Conservation (phyloP, 2,329 filamentous ascomycete species). For the Lachnellula subtilissima region DNA sequence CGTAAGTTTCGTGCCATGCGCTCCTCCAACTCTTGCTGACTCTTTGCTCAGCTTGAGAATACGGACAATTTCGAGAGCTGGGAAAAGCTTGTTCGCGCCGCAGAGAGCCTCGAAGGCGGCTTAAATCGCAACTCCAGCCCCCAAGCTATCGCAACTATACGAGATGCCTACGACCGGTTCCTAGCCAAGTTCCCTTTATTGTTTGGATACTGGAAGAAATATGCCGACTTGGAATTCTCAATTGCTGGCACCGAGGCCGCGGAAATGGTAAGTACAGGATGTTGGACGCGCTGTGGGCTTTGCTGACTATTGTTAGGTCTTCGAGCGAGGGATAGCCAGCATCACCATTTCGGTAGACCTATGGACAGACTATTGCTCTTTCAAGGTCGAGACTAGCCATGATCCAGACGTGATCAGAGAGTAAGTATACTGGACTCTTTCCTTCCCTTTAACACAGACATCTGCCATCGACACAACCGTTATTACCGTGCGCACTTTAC, state of each 20-base stretch:
- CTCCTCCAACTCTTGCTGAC: conserved; percentile 10
- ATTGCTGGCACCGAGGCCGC: conserved; percentile 95
- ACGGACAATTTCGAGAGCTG: conserved; percentile 90
- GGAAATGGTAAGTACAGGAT: conserved; percentile 67
- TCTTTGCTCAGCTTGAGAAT: conserved; percentile 42
- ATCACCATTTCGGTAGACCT: conserved; percentile 92
- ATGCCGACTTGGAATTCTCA: conserved; percentile 94
- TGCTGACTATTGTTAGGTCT: conserved; percentile 57
- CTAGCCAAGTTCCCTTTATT: conserved; percentile 91
- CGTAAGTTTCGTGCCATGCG: conserved; percentile 48
- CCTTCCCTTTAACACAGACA: conserved; percentile 57
- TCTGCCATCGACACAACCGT: conserved; percentile 35
- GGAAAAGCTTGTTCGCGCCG: conserved; percentile 84
- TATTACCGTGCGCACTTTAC: conserved; percentile 18
- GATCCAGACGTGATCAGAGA: conserved; percentile 95
- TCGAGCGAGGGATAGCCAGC: conserved; percentile 90
- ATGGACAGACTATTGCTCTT: conserved; percentile 95
- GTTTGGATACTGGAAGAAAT: conserved; percentile 99
- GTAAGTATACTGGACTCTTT: conserved; percentile 80
- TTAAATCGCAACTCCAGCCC: conserved; percentile 96
- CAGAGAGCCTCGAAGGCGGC: conserved; percentile 82
- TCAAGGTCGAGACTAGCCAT: conserved; percentile 97
- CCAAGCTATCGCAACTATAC: conserved; percentile 80
- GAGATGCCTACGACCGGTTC: conserved; percentile 86
- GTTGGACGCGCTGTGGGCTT: conserved; percentile 5